Percentiles rank a stretch among this genome's conserved stretches.
Evolutionary conservation across 2,329 filamentous ascomycete genomes (phyloP).

Genomic region (Aspergillus niger): DNA sequence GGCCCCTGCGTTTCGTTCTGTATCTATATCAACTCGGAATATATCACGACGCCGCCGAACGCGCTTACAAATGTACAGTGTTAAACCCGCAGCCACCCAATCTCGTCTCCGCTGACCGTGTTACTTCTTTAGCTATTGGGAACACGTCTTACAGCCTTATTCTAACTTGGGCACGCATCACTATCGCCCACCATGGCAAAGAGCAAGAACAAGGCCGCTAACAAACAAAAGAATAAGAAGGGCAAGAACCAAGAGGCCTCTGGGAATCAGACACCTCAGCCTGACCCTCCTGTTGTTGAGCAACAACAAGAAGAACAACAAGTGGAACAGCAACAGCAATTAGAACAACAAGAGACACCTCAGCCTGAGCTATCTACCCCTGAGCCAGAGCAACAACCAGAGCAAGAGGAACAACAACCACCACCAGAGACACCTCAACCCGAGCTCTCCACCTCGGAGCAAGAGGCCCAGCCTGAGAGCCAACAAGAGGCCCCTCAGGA

Average conservation of each 20-base stretch:
- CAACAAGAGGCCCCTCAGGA: constrained; percentile 6
- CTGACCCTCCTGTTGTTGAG: constrained; percentile 27
- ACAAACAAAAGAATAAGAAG: constrained; percentile 39
- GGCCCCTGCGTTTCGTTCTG: constrained; percentile 17
- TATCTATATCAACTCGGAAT: constrained; percentile 30
- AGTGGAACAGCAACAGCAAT: constrained; percentile 21
- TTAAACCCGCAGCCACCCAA: constrained; percentile 32
- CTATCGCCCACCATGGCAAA: constrained; percentile 34
- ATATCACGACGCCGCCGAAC: constrained; percentile 35
- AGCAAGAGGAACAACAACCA: constrained; percentile 15
- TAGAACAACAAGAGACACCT: constrained; percentile 16
- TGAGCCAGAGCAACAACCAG: constrained; percentile 4
- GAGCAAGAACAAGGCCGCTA: constrained; percentile 31
- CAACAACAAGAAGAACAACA: constrained; percentile 19
- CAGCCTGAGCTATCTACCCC: constrained; percentile 8
- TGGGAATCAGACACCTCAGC: constrained; percentile 29
- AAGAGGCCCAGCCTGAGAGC: constrained; percentile 10
- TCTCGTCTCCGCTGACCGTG: constrained; percentile 30
- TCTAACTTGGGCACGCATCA: constrained; percentile 36
- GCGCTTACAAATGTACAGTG: constrained; percentile 36
- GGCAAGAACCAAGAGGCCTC: constrained; percentile 32
- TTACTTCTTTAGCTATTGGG: constrained; percentile 32
- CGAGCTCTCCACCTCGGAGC: constrained; percentile 1
- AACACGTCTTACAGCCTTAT: constrained; percentile 32
- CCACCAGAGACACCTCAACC: constrained; percentile 4